Percentiles rank a stretch among this genome's conserved stretches.
Evolutionary conservation across 192 early-diverging fungal species (phyloP).

Genomic region (Coemansia reversa): DNA sequence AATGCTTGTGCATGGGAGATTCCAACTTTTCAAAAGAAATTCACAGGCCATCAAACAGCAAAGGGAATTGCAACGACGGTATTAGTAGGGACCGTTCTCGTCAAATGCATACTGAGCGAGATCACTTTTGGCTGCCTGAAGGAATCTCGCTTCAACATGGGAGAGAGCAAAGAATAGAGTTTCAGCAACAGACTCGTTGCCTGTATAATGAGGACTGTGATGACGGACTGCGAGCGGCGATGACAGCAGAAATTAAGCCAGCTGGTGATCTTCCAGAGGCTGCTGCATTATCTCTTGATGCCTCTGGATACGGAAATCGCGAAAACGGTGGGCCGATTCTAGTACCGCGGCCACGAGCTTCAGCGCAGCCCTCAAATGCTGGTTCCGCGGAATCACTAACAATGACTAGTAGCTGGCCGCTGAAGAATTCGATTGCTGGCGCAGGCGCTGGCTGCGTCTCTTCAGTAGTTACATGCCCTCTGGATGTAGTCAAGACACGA

Average conservation of each 20-base stretch:
- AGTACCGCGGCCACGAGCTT: not conserved
- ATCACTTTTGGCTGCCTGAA: slow-evolving; percentile 43
- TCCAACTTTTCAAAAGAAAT: not conserved
- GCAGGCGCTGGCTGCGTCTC: slow-evolving; percentile 80
- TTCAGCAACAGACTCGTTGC: not conserved
- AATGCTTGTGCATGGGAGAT: not conserved
- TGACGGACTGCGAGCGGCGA: slow-evolving; percentile 11
- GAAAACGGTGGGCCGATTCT: not conserved
- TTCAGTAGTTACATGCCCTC: slow-evolving; percentile 81
- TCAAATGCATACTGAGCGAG: slow-evolving; percentile 32
- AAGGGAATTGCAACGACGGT: not conserved
- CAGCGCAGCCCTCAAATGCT: not conserved
- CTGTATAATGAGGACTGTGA: not conserved
- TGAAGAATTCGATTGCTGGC: slow-evolving; percentile 79
- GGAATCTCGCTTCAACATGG: slow-evolving; percentile 38
- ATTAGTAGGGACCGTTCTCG: not conserved
- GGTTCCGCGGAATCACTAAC: not conserved
- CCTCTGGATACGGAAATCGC: not conserved
- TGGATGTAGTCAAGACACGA: slow-evolving; percentile 93
- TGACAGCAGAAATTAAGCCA: slow-evolving; percentile 27
- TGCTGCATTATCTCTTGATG: slow-evolving; percentile 8
- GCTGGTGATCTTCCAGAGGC: slow-evolving; percentile 29
- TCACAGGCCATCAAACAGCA: not conserved
- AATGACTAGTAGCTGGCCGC: slow-evolving; percentile 13
- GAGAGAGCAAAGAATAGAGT: slow-evolving; percentile 12